Evolutionary conservation across 495 filamentous ascomycete species (phyloP), one percentile per base, ranked within the genome.

Genomic region (Penicillium bialowiezense): DNA sequence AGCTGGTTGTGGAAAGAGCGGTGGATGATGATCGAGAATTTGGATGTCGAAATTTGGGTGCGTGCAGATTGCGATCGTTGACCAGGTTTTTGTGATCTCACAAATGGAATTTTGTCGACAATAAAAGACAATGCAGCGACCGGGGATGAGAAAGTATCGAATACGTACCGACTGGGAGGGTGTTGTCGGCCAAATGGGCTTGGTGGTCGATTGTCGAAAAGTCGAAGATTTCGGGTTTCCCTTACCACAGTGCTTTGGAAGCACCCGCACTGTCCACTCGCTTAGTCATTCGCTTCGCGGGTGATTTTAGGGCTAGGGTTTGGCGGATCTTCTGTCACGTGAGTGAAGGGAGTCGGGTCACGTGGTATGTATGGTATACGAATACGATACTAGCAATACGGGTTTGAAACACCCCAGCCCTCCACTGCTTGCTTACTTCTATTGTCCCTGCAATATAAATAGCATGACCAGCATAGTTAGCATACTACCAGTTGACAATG

Each of bases 151-250:
- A 42, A 39, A 35, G 35, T 20, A 49, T 46, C 44, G 50, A 45
- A 56, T 64, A 75, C 70, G 61, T 75, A 75, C 72, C 71, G 71
- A 71, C 68, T 72, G 60, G 65, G 61, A 60, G 65, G 61, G 61
- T 59, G 57, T 51, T 70, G 69, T 68, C 62, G 69, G 66, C 68
- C 58, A 66, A 72, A 35, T 18, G 43, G 58, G 63, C 62, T 64
- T 60, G 62, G 62, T n/a, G 60, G 64, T 63, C 67, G 68, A 59
- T 60, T 68, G 68, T 73, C 67, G 70, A 74, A 67, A 64, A 71
- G 71, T 73, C 70, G 70, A 72, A 69, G 65, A 48, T 58, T 59
- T 56, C 69, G 64, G 63, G 62, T 49, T 60, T 59, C 53, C 60
- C 63, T 61, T 65, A 65, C 63, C 54, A 58, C 58, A 56, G 23